Base-by-base conservation (phyloP, 1,284 basidiomycete species). In the Sanghuangporus sanghuang region DNA sequence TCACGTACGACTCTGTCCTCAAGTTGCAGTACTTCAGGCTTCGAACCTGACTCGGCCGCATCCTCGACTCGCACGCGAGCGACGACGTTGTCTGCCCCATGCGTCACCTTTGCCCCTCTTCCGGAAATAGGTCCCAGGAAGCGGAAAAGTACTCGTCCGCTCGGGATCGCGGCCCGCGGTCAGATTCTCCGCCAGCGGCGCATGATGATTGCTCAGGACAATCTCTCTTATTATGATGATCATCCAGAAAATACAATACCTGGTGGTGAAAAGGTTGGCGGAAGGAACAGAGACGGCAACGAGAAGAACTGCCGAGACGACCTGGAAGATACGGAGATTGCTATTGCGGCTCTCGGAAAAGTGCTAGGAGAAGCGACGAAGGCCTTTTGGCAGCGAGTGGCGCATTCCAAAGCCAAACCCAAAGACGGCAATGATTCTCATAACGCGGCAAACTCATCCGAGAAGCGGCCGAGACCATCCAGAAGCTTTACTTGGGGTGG, bases 121-220 rank as follows among this genome's bases (percentile, higher is more conserved):
- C 66, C 66, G 6, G 39, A 60, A n/a, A 56, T 67, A 32, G 64
- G 52, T 42, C 66, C 66, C 6, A 54, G 66, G 16, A 58, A 50
- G 48, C 61, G 64, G 32, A 57, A 61, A 21, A 62, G 59, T 23
- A 59, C 38, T 9, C 66, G 66, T 21, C 57, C 66, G 35, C 52
- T 67, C 38, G 66, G 66, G 21, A n/a, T 67, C 18, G 64, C 66
- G 16, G 66, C 66, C 14, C 64, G 66, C 32, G 60, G 57, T 8
- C 36, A 52, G n/a, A 59, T 67, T 44, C 61, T 67, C 23, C 61
- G 64, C 36, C 59, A 65, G 54, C 52, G 59, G 38, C 38, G 63
- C 1, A 53, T 64, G 57, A 64, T 64, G 52, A 46, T 48, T 23
- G 27, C 36, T 9, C 63, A 64, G 39, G 56, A 55, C 7, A 32